Base-by-base conservation (phyloP, 495 filamentous ascomycete genomes). In the Penicillium longicatenatum region DNA sequence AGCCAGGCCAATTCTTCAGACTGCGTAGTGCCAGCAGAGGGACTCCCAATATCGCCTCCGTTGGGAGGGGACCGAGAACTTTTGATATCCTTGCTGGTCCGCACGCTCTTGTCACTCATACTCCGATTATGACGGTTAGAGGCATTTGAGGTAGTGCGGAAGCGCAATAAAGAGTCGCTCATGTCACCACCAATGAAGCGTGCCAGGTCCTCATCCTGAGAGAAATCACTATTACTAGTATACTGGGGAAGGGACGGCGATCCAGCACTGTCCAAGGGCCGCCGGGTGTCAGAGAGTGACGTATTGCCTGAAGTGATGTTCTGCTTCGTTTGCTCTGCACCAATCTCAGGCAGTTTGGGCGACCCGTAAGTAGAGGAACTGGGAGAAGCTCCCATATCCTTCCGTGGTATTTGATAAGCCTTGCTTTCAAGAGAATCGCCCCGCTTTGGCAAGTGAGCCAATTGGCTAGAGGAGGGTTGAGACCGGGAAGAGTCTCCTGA, bases 61-160 rank as follows among this genome's bases (percentile, higher is more conserved):
- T 82, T 86, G 52, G 86, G 82, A 21, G 89, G 87, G 64, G n/a
- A n/a, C n/a, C 84, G 88, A 14, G 12, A 89, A 89, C 82, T 86
- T 90, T 61, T 79, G 82, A n/a, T 73, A 61, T 48, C 79, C 49
- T 70, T 77, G 16, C 75, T 70, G 9, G 76, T 61, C 12, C 79
- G 72, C 8, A 77, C 73, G 17, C 83, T 84, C 57, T 82, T 79
- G 64, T 89, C 89, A 69, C 93, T 97, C 69, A 86, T 90, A 70
- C 88, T 96, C 44, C 95, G 85, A n/a, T 90, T 90, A 70, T 99
- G 94, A 48, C 91, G 91, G 65, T 93, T 95, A 3, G 95, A 97
- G 97, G 87, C 29, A 90, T 93, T 96, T 3, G 93, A 97, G 97
- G 87, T 29, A 89, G 87, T 26, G 30, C 50, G 50, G 33, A 52